Evolutionary conservation across 768 basidiomycete species (phyloP).

Genomic region (Termitomyces sp.): DNA sequence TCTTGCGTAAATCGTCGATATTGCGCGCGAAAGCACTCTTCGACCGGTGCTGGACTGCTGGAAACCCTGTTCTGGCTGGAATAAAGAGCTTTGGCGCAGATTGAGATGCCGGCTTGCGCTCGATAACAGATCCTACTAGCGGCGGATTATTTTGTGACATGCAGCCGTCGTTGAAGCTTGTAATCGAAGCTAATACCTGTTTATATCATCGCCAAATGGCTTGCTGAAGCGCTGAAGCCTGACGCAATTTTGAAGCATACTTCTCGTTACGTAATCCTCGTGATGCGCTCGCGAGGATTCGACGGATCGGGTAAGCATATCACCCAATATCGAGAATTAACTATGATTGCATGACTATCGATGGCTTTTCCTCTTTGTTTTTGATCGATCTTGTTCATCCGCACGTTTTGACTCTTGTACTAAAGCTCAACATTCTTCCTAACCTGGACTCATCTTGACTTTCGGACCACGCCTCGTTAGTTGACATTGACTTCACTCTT

Average conservation of each 20-base stretch:
- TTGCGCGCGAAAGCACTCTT: slow-evolving; percentile 55
- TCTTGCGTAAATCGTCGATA: slow-evolving; percentile 31
- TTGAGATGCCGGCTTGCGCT: slow-evolving; percentile 31
- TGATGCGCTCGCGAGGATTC: neutral
- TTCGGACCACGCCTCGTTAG: neutral
- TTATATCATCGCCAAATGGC: neutral
- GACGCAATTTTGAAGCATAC: neutral
- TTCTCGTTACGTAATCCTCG: neutral
- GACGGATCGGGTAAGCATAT: too few relatives aligned
- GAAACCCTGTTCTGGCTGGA: slow-evolving; percentile 48
- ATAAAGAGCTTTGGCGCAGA: slow-evolving; percentile 21
- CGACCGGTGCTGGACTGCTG: slow-evolving; percentile 56
- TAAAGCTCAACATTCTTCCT: neutral
- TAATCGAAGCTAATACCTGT: neutral
- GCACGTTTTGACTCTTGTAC: neutral
- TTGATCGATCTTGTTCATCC: neutral
- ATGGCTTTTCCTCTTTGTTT: neutral
- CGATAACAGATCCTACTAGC: slow-evolving; percentile 41
- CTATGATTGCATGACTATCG: neutral
- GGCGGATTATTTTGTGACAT: slow-evolving; percentile 18
- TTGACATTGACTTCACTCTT: neutral
- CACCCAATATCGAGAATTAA: too few relatives aligned
- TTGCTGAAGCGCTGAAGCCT: neutral
- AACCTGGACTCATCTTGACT: neutral
- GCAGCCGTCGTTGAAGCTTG: neutral